Base-by-base conservation (phyloP, 495 filamentous ascomycete genomes). In the Neohortaea acidophila region DNA sequence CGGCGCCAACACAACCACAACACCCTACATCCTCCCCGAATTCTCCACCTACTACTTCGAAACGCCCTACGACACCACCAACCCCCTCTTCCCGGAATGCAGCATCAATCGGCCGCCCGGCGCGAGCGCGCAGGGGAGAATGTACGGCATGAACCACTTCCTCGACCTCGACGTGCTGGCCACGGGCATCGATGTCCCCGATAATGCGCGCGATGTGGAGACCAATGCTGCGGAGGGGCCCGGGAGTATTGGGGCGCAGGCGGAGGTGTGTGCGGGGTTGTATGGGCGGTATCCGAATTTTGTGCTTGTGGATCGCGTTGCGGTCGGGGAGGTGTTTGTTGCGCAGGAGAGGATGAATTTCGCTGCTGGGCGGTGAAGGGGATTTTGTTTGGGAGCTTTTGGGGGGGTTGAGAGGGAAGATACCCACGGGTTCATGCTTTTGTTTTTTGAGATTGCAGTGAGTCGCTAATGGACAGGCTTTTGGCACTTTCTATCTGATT, bases 141-240 rank as follows among this genome's bases (percentile, higher is more conserved):
- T 60, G 53, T 54, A 52, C 29, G 44, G 58, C 7, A 44, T 53
- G 44, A 60, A 60, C 44, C 57, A 60, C 48, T 58, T 59, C 36
- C 39, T 60, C 10, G 43, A 57, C 45, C 11, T 26, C 3, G 14
- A 24, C 2, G 13, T 32, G 2, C 34, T 45, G 2, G 13, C 42
- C 21, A 25, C 39, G 18, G 50, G 51, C 39, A 49, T 59, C 18
- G 25, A 19, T 4, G 32, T 41, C 4, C 46, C 46, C 22, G 33
- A 41, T 17, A 20, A 26, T n/a, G 33, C 17, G 21, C 21, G 4
- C 2, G 27, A 29, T 21, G 17, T 14, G 10, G 33, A 20, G 11
- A 51, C 47, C 8, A 51, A 51, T 33, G 47, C 44, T 2, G 47
- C 49, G 26, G 48, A 8, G 2, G 43, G 36, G 12, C 17, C 10